A percentile compares a stretch with the other conserved stretches of the same genome.
Evolutionary conservation across 1,284 basidiomycete species (phyloP).

Genomic region (Coniferiporia sulphurascens): DNA sequence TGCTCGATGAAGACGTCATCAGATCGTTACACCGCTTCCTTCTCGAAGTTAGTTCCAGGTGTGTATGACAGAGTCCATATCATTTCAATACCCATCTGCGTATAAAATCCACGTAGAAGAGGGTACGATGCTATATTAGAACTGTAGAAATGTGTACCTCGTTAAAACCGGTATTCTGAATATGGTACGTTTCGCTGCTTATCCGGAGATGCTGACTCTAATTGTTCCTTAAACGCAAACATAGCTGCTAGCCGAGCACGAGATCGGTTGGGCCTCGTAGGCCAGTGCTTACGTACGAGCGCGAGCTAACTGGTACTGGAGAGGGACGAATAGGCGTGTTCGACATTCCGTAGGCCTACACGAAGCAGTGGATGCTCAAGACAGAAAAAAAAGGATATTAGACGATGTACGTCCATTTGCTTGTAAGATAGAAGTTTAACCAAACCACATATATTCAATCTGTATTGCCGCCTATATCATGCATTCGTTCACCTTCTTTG

Average conservation of each 20-base stretch:
- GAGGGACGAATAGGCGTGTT: background rate
- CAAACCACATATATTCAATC: too few relatives aligned
- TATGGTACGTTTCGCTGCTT: conserved; percentile 68
- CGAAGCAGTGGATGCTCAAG: too few relatives aligned
- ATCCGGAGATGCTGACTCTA: background rate
- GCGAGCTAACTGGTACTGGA: background rate
- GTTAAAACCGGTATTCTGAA: conserved; percentile 96
- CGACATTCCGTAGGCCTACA: background rate
- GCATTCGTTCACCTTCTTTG: too few relatives aligned
- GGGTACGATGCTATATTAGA: conserved; percentile 91
- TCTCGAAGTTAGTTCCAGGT: conserved; percentile 69
- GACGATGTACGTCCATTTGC: too few relatives aligned
- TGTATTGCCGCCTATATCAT: too few relatives aligned
- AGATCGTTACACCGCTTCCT: conserved; percentile 87
- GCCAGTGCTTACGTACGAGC: background rate
- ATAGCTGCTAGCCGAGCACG: conserved; percentile 72
- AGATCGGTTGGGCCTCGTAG: conserved; percentile 54
- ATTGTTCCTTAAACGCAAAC: background rate
- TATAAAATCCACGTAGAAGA: conserved; percentile 87
- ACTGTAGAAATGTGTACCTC: conserved; percentile 86
- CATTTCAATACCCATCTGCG: background rate
- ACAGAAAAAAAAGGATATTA: too few relatives aligned
- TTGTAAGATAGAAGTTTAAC: too few relatives aligned
- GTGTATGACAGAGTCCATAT: too few relatives aligned
- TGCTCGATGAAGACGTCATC: conserved; percentile 67